Base-by-base conservation (phyloP, 2,329 filamentous ascomycete species). In the Thelonectria discophora region DNA sequence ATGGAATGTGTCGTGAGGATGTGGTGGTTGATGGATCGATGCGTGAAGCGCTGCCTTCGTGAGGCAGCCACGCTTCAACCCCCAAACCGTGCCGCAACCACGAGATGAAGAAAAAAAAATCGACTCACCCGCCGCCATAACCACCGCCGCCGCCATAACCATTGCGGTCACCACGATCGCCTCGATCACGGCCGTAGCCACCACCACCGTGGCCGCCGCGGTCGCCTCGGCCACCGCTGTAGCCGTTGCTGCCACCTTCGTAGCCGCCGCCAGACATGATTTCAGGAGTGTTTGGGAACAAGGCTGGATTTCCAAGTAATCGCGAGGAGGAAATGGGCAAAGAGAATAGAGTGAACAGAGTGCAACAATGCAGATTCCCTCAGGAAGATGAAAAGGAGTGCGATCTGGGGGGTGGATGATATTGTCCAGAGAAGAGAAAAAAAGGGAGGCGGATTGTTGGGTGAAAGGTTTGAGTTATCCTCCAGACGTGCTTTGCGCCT, bases 211-310 rank as follows among this genome's bases (percentile, higher is more conserved):
- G 68, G 59, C 74, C 76, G 59, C 70, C 65, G 55, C 75, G 69
- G 74, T 80, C 81, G 12, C 54, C 43, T 68, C 78, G 54, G 8
- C 55, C 49, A 12, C 67, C 67, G 48, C 63, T 62, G 55, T 63
- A 60, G 58, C 73, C 68, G 55, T 70, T 73, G 69, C 72, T 65
- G 59, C 65, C 63, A 64, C 71, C 71, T 53, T 69, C 66, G 60
- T 70, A 71, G 65, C 66, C 65, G 75, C 81, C 82, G 75, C 81
- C 82, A 71, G 82, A 84, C 81, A 84, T 83, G 59, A 69, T 79
- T 59, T 54, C 49, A 63, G 57, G 49, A 54, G n/a, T n/a, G 58
- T 51, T 40, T 52, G 60, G 49, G 52, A 50, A 56, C 68, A 53
- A 61, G 65, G 66, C 52, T 63, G 53, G 54, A 48, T 43, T 58